Conservation (phyloP, 495 filamentous ascomycete genomes). For the Neurospora tetraspora region DNA sequence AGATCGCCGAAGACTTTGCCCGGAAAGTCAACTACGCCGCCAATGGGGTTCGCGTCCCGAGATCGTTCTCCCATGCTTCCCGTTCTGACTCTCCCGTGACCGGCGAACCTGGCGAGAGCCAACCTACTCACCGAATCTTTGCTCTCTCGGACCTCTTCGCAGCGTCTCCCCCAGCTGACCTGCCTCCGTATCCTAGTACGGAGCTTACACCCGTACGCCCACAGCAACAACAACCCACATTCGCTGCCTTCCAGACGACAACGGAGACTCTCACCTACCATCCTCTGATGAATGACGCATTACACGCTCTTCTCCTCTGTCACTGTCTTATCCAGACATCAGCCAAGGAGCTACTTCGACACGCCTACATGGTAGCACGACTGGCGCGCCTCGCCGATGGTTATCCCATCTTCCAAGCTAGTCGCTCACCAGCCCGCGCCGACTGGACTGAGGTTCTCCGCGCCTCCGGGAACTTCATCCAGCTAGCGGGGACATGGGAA, state of each 20-base stretch:
- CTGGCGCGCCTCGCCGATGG: slow-evolving; percentile 65
- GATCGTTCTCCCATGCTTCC: slow-evolving; percentile 4
- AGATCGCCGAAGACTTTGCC: slow-evolving; percentile 57
- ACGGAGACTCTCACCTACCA: slow-evolving; percentile 70
- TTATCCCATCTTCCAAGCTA: slow-evolving; percentile 68
- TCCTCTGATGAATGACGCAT: slow-evolving; percentile 62
- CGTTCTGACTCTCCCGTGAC: slow-evolving; percentile 5
- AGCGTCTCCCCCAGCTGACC: slow-evolving; percentile 41
- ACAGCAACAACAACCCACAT: slow-evolving; percentile 11
- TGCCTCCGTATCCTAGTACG: slow-evolving; percentile 46
- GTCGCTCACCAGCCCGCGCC: slow-evolving; percentile 58
- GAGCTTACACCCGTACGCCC: slow-evolving; percentile 20
- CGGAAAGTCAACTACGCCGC: slow-evolving; percentile 50
- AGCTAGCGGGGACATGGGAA: slow-evolving; percentile 54
- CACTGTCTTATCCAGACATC: slow-evolving; percentile 68
- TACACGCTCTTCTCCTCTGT: slow-evolving; percentile 63
- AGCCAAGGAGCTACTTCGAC: slow-evolving; percentile 59
- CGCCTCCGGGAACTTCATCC: slow-evolving; percentile 53
- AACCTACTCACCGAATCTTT: slow-evolving; percentile 23
- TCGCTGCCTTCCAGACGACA: slow-evolving; percentile 20
- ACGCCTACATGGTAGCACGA: slow-evolving; percentile 69
- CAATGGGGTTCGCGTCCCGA: slow-evolving; percentile 20
- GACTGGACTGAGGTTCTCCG: slow-evolving; percentile 74
- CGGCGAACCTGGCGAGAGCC: background rate
- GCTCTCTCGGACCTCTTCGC: slow-evolving; percentile 47